Conservation (phyloP, 768 basidiomycete species). For the Mycena indigotica region DNA sequence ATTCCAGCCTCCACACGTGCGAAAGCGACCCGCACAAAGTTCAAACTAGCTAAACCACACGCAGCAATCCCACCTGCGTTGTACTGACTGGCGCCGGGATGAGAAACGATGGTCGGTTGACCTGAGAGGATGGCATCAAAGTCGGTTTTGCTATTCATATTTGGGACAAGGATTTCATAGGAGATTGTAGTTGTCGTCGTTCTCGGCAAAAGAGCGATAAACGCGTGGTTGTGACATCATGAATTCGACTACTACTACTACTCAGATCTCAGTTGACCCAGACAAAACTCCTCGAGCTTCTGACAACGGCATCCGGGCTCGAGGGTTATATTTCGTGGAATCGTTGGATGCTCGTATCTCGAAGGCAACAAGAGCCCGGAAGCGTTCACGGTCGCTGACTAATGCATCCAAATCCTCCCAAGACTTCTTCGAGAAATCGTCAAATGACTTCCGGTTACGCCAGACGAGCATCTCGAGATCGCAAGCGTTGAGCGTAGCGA, state of each 20-base stretch:
- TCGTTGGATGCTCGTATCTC: neutral
- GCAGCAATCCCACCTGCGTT: conserved; percentile 48
- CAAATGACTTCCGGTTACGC: conserved; percentile 11
- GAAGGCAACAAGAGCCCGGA: conserved; percentile 6
- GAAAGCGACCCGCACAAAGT: conserved; percentile 58
- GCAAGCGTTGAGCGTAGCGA: conserved; percentile 2
- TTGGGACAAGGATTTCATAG: neutral
- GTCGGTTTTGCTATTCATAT: neutral
- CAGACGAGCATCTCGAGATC: conserved; percentile 12
- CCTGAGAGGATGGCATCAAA: conserved; percentile 27
- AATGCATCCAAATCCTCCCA: conserved; percentile 11
- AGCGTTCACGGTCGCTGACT: conserved; percentile 1
- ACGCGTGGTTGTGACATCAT: too few relatives aligned
- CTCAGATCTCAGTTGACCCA: neutral
- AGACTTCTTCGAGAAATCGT: neutral
- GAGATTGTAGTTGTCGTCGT: too few relatives aligned
- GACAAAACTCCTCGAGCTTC: conserved; percentile 7
- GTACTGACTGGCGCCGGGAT: conserved; percentile 61
- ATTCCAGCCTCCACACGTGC: conserved; percentile 35
- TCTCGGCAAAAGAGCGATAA: too few relatives aligned
- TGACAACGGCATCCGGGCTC: conserved; percentile 12
- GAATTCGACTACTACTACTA: too few relatives aligned
- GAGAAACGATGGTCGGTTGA: conserved; percentile 45
- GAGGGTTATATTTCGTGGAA: conserved; percentile 4
- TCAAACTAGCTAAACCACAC: conserved; percentile 69